Evolutionary conservation across 257 asterid genomes (phyloP), one percentile per base, ranked within the genome.

Genomic region (Penstemon newberryi): DNA sequence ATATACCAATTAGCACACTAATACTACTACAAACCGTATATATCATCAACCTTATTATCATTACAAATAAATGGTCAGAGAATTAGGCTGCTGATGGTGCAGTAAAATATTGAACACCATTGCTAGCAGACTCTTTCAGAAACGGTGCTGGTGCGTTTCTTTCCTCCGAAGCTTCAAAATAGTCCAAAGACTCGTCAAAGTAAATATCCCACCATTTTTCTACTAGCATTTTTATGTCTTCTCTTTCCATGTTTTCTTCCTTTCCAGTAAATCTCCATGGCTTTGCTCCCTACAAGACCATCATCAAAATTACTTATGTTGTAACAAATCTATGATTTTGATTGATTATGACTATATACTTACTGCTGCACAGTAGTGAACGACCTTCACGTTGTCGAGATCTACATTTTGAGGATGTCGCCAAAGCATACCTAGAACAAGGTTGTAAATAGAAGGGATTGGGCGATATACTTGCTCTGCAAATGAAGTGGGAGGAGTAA

Each of bases 381-480:
- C 89, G 25, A 83, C 88, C 60, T 81, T 83, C 18, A 74, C 82
- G 56, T 77, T 56, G 38, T 81, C 81, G 33, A 83, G 77, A 40
- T 77, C 74, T 46, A 81, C 87, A 5, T 76, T 84, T 74, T 85
- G 81, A 0, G 84, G 89, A 36, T 85, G 88, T n/a, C 86, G 82
- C 91, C 90, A 85, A 55, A 80, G 39, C 81, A 82, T 82, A 4
- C 86, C 86, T 13, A 85, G 71, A 18, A 82, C 73, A 4, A 85
- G 71, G 60, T 82, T 85, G 74, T 85, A 78, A 40, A 47, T 70
- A 3, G 73, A 73, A 1, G 88, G 83, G 18, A 82, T 74, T 0
- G 86, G 80, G 78, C 50, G 78, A 67, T 82, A 80, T 74, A 84
- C 89, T 86, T 81, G 87, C 72, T 84, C 89, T 51, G 89, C 86